Evolutionary conservation across 306 rosid genomes (phyloP).

Genomic region (Canavalia ensiformis): DNA sequence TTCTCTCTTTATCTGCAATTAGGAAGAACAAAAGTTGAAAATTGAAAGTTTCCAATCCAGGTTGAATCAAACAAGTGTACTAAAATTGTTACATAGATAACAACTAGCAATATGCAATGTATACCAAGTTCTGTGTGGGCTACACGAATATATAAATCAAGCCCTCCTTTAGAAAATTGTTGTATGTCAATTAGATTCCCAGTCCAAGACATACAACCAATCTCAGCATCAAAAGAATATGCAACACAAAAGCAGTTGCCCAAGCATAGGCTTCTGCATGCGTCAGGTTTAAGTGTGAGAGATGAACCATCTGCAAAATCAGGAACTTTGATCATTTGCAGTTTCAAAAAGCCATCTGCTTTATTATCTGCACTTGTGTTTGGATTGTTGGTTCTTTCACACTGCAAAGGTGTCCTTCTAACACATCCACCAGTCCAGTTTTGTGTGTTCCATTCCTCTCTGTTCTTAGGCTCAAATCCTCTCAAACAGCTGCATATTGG

Average conservation of each 20-base stretch:
- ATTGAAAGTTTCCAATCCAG: no score
- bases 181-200: constrained; percentile 36
- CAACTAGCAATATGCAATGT: not conserved
- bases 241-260: constrained; percentile 50
- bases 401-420: constrained; percentile 41
- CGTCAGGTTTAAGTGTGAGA: not conserved
- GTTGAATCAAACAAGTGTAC: not conserved
- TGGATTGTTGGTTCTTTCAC: constrained; percentile 24
- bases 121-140: constrained; percentile 41
- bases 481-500: constrained; percentile 60
- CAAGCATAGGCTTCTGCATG: constrained; percentile 41
- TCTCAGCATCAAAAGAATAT: constrained; percentile 31
- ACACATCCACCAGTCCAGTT: constrained; percentile 59
- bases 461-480: constrained; percentile 59
- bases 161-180: constrained; percentile 11
- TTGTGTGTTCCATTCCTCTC: constrained; percentile 46
- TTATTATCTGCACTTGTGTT: not conserved
- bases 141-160: constrained; percentile 45
- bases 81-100: not conserved
- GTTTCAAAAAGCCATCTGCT: constrained; percentile 50
- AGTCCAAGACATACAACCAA: constrained; percentile 51
- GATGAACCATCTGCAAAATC: not conserved
- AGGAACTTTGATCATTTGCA: constrained; percentile 52
- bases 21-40: not conserved
- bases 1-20: not conserved